Conservation (phyloP, 306 rosid genomes). For the Ammopiptanthus mongolicus region DNA sequence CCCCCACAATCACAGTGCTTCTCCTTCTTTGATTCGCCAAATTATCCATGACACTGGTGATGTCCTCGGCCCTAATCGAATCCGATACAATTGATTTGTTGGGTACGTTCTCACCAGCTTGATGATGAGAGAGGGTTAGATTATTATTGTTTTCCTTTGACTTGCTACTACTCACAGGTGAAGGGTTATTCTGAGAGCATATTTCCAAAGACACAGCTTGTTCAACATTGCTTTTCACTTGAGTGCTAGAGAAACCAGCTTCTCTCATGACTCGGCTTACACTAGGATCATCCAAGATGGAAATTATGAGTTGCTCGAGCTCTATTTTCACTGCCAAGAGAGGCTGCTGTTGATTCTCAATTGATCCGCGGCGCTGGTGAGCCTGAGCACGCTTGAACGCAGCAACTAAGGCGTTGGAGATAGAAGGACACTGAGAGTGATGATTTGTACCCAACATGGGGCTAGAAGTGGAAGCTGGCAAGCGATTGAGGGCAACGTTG, state of each 20-base stretch:
- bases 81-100: conserved; percentile 33
- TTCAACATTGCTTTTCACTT: conserved; percentile 85
- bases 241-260: conserved; percentile 81
- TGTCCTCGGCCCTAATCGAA: conserved; percentile 52
- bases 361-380: conserved; percentile 90
- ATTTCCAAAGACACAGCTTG: conserved; percentile 74
- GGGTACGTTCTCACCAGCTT: background rate
- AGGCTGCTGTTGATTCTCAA: conserved; percentile 92
- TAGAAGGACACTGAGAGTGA: conserved; percentile 61
- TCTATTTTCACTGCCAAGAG: conserved; percentile 81
- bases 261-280: conserved; percentile 95
- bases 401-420: conserved; percentile 94
- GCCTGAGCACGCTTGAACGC: conserved; percentile 98
- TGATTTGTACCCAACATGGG: conserved; percentile 54
- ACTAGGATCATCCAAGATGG: conserved; percentile 93
- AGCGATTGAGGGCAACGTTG: conserved; percentile 89
- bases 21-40: conserved; percentile 43
- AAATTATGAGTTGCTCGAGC: conserved; percentile 76
- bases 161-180: conserved; percentile 45
- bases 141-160: conserved; percentile 38
- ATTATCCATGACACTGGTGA: conserved; percentile 48
- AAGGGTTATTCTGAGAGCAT: conserved; percentile 43
- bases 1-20: conserved; percentile 83
- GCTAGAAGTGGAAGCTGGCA: conserved; percentile 70
- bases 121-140: conserved; percentile 17